Base-by-base conservation (phyloP, 2,329 filamentous ascomycete genomes). In the Clonostachys chloroleuca region DNA sequence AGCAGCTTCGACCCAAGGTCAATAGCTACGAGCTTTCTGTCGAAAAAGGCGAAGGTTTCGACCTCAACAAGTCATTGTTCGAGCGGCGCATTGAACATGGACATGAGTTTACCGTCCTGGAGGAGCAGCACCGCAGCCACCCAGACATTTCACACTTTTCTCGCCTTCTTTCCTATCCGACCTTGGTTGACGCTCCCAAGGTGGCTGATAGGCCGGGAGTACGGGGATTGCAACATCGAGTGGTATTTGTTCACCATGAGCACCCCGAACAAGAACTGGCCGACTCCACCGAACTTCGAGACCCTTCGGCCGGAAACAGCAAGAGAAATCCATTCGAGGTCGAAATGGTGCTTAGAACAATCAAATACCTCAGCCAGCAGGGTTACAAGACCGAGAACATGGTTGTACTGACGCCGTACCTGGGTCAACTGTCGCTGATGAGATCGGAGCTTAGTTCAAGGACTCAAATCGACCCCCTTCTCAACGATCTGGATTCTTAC, bases 321-420 rank as follows among this genome's bases (percentile, higher is more conserved):
- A 87, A 84, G 54, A 50, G 44, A 5, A 91, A 91, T 51, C 16
- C 41, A 0, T 86, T 82, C 43, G 87, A 91, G 56, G 86, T 73
- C 0, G 61, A 80, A 0, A 85, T 91, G 75, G 75, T 86, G 0
- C 59, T 89, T 17, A 80, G 76, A 51, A 76, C 75, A 44, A 79
- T 91, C 2, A 75, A 73, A 6, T 89, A 89, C 52, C 64, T 92
- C 1, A 81, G 70, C 0, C 87, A 89, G 50, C 86, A 92, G 52
- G 85, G 85, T 0, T 91, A 90, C 55, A 72, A 74, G 5, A 81
- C 82, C 0, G 70, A 81, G 5, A 66, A 86, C 3, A 69, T 90
- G 12, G 86, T 89, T 0, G 68, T 92, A 0, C 60, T 91, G 2
- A 88, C 85, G 0, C 87, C 87, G 0, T 91, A 92, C 53, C 68